phyloP scores from a whole-genome alignment of 2,329 filamentous ascomycete genomes.

The Fusarium verrucosum region DNA sequence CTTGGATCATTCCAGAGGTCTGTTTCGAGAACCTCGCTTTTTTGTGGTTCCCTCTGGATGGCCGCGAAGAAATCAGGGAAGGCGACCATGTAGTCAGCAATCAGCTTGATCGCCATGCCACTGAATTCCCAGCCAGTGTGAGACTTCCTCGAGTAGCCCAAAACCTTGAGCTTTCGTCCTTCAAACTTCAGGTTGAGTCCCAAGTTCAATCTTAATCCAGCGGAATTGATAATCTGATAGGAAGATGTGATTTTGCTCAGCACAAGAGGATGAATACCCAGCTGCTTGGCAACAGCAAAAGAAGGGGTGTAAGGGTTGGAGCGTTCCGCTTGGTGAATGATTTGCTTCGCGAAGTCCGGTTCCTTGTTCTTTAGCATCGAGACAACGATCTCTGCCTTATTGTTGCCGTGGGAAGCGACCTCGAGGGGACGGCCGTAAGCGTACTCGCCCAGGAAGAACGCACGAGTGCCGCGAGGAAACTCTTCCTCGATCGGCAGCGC shows the following conservation, averaged over 20 bases:
- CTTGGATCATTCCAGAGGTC: constrained; percentile 83
- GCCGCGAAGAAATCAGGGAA: constrained; percentile 96
- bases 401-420: constrained; percentile 75
- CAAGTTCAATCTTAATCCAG: constrained; percentile 85
- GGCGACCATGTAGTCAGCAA: constrained; percentile 88
- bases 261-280: constrained; percentile 84
- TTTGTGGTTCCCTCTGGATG: constrained; percentile 85
- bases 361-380: constrained; percentile 77
- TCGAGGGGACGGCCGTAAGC: constrained; percentile 92
- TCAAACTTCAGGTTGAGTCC: constrained; percentile 98
- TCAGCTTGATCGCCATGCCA: constrained; percentile 78
- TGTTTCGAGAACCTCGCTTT: constrained; percentile 82
- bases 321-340: constrained; percentile 76
- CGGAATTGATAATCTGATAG: constrained; percentile 81
- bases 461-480: constrained; percentile 82
- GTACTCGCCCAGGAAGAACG: constrained; percentile 94
- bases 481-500: constrained; percentile 92
- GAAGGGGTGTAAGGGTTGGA: constrained; percentile 83
- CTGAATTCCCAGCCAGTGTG: constrained; percentile 96
- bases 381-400: constrained; percentile 83
- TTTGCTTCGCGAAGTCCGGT: constrained; percentile 79
- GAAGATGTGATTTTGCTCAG: constrained; percentile 96
- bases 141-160: constrained; percentile 91
- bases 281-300: constrained; percentile 83
- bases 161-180: constrained; percentile 90